A percentile compares a stretch with the other conserved stretches of the same genome.
Conservation (phyloP, 805 yeast genomes). For the Yueomyces sp. region DNA sequence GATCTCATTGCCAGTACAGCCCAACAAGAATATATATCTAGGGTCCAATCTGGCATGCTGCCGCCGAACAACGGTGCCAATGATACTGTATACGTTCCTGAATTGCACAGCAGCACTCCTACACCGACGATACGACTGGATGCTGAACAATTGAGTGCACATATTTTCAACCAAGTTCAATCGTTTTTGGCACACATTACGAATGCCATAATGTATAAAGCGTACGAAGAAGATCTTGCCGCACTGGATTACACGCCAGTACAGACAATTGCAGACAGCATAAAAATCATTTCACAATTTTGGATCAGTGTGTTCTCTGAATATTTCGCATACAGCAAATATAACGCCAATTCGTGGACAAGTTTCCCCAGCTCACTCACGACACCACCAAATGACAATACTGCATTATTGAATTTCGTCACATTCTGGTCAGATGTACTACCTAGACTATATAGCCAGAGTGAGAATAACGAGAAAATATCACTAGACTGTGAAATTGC, state of each 20-base stretch:
- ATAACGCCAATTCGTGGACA: constrained; percentile 15
- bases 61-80: neutral
- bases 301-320: constrained; percentile 47
- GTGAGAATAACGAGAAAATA: neutral
- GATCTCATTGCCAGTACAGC: constrained; percentile 30
- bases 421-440: constrained; percentile 37
- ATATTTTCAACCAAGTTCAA: constrained; percentile 30
- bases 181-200: constrained; percentile 32
- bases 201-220: constrained; percentile 36
- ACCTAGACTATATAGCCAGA: neutral
- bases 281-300: constrained; percentile 30
- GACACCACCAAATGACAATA: constrained; percentile 18
- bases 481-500: too few relatives aligned
- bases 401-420: constrained; percentile 28
- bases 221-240: constrained; percentile 42
- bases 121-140: neutral
- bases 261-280: constrained; percentile 32
- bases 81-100: neutral
- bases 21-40: constrained; percentile 17
- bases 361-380: constrained; percentile 13
- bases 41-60: neutral
- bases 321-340: constrained; percentile 23
- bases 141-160: constrained; percentile 1
- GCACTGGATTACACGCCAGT: constrained; percentile 31
- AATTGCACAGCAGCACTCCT: neutral